Evolutionary conservation across 2,329 filamentous ascomycete genomes (phyloP).

Genomic region (Colletotrichum australisinense): DNA sequence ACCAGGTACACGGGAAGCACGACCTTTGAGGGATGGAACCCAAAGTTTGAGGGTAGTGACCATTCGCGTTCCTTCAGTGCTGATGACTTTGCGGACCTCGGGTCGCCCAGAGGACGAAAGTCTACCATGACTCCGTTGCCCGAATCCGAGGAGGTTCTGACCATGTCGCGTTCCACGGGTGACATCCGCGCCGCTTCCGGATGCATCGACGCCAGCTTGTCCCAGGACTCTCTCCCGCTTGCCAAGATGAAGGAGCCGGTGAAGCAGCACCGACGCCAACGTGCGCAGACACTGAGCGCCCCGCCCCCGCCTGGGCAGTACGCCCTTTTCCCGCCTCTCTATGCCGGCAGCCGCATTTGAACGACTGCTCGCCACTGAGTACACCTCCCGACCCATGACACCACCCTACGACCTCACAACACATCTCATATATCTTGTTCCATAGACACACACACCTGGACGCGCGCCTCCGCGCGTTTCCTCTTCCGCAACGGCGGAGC

Average conservation of each 20-base stretch:
- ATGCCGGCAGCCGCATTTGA: conserved; percentile 47
- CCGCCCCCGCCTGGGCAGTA: conserved; percentile 60
- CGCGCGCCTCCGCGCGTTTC: not conserved
- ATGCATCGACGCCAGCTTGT: conserved; percentile 35
- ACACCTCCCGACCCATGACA: conserved; percentile 1
- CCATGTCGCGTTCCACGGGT: conserved; percentile 25
- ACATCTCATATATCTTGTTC: not conserved
- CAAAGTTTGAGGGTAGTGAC: conserved; percentile 46
- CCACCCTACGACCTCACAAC: not conserved
- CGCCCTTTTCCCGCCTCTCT: conserved; percentile 54
- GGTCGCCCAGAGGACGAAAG: conserved; percentile 24
- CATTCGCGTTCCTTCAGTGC: conserved; percentile 42
- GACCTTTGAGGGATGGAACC: conserved; percentile 45
- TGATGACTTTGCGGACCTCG: conserved; percentile 38
- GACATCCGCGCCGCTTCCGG: conserved; percentile 26
- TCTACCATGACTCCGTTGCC: conserved; percentile 31
- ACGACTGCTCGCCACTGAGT: not conserved
- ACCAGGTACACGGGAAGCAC: conserved; percentile 67
- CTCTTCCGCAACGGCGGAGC: not conserved
- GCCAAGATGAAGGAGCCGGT: conserved; percentile 45
- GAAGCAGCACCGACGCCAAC: conserved; percentile 47
- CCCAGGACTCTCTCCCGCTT: conserved; percentile 43
- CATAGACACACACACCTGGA: not conserved
- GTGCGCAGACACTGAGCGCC: conserved; percentile 58
- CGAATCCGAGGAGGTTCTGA: conserved; percentile 28